Conservation (phyloP, 2,329 filamentous ascomycete species). For the Epichloe sylvatica region DNA sequence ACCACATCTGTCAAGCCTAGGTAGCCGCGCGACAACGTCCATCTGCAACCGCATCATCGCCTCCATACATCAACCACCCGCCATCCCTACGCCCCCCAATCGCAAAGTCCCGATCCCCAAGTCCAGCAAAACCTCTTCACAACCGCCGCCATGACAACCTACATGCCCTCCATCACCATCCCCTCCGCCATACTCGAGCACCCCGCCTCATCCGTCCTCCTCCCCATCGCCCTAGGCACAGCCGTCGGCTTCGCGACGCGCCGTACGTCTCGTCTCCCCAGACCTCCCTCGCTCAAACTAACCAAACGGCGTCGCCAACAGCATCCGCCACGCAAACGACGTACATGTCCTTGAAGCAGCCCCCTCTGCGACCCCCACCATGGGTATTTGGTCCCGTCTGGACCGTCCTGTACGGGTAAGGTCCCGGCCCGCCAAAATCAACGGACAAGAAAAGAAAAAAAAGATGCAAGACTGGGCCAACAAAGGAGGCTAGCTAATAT, state of each 20-base stretch:
- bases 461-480: background rate
- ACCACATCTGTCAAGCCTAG: too few relatives aligned
- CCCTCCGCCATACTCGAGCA: constrained; percentile 57
- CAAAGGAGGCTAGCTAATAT: too few relatives aligned
- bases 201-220: constrained; percentile 57
- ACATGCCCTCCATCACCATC: constrained; percentile 64
- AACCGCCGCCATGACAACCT: constrained; percentile 51
- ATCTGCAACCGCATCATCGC: too few relatives aligned
- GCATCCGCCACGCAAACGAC: constrained; percentile 44
- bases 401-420: constrained; percentile 49
- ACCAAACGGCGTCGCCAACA: constrained; percentile 13
- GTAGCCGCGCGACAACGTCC: too few relatives aligned
- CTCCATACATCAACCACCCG: too few relatives aligned
- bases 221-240: constrained; percentile 60
- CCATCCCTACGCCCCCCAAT: too few relatives aligned
- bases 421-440: background rate
- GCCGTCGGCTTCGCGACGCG: constrained; percentile 56
- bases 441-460: too few relatives aligned
- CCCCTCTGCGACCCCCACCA: constrained; percentile 46
- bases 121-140: too few relatives aligned
- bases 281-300: background rate
- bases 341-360: constrained; percentile 55
- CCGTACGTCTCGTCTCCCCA: constrained; percentile 33
- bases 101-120: too few relatives aligned
- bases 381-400: constrained; percentile 51